A percentile compares a stretch with the other conserved stretches of the same genome.
These are phyloP conservation scores for Stephanodiscus triporus DNA, from an alignment of 108 stramenopile species.

Conservation along the genomic window DNA sequence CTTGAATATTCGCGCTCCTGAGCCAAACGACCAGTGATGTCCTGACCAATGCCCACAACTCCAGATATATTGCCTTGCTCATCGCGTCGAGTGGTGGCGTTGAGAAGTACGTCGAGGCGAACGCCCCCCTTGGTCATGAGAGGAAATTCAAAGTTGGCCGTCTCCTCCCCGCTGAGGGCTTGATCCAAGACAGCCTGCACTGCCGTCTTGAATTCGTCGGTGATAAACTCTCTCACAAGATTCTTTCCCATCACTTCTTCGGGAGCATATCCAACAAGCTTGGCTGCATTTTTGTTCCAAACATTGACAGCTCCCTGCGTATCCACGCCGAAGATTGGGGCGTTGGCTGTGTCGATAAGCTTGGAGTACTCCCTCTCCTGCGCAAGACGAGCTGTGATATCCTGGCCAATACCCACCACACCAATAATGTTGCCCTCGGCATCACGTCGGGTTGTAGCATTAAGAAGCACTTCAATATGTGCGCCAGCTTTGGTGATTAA, in stretches of 20 bases:
- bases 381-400: conserved; percentile 49
- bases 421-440: conserved; percentile 49
- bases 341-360: conserved; percentile 74
- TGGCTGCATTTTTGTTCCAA: conserved; percentile 20
- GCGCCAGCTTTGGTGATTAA: conserved; percentile 47
- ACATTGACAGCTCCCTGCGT: conserved; percentile 49
- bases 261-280: conserved; percentile 27
- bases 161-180: conserved; percentile 49
- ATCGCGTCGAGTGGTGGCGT: conserved; percentile 54
- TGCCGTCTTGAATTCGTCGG: conserved; percentile 23
- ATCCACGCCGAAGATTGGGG: conserved; percentile 81
- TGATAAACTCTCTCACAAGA: conserved; percentile 56
- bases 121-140: conserved; percentile 41
- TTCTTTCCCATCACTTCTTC: conserved; percentile 47
- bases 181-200: conserved; percentile 51
- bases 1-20: conserved; percentile 17
- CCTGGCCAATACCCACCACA: conserved; percentile 64
- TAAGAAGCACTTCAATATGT: conserved; percentile 3
- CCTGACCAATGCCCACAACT: too few relatives aligned
- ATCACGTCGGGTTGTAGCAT: conserved; percentile 36
- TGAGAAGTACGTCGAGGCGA: conserved; percentile 48
- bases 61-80: conserved; percentile 5
- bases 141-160: conserved; percentile 52
- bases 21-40: conserved; percentile 9
- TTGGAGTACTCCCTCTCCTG: conserved; percentile 44